phyloP scores from a whole-genome alignment of 2,329 filamentous ascomycete species.

The Pyrenophora seminiperda region DNA sequence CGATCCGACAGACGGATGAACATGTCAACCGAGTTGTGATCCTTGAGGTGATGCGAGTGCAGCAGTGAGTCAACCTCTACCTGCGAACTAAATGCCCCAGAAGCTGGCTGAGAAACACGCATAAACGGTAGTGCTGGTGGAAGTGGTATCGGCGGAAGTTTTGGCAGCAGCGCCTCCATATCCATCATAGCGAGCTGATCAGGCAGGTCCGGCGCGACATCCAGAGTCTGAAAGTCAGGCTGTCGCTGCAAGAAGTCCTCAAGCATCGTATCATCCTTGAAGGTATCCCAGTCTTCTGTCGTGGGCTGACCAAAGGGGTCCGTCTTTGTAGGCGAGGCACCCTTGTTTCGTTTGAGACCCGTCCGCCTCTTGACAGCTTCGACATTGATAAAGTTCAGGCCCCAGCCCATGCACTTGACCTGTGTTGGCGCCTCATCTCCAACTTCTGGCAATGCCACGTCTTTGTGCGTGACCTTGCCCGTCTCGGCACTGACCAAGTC shows the following conservation, averaged over 20 bases:
- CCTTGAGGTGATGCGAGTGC: slow-evolving; percentile 59
- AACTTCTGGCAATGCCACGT: slow-evolving; percentile 23
- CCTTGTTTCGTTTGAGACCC: slow-evolving; percentile 24
- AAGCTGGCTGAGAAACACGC: slow-evolving; percentile 34
- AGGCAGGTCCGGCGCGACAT: slow-evolving; percentile 47
- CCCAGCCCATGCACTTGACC: slow-evolving; percentile 60
- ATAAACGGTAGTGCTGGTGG: slow-evolving; percentile 44
- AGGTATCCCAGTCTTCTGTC: slow-evolving; percentile 43
- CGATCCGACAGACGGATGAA: slow-evolving; percentile 75
- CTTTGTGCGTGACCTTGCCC: slow-evolving; percentile 77
- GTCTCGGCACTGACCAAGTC: slow-evolving; percentile 79
- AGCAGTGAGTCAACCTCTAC: slow-evolving; percentile 48
- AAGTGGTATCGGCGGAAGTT: slow-evolving; percentile 45
- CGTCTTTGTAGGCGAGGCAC: slow-evolving; percentile 10
- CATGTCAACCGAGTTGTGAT: slow-evolving; percentile 77
- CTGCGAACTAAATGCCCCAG: slow-evolving; percentile 49
- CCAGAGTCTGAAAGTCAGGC: slow-evolving; percentile 40
- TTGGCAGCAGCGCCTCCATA: slow-evolving; percentile 45
- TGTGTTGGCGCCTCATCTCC: slow-evolving; percentile 12
- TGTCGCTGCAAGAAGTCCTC: slow-evolving; percentile 50
- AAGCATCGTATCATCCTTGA: slow-evolving; percentile 41
- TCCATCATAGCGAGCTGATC: slow-evolving; percentile 51
- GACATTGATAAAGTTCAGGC: slow-evolving; percentile 60
- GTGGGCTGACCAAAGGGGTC: slow-evolving; percentile 30
- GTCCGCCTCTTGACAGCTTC: slow-evolving; percentile 51